Evolutionary conservation across 352 stramenopile species (phyloP), one percentile per base, ranked within the genome.

Genomic region (Globisporangium canariense): DNA sequence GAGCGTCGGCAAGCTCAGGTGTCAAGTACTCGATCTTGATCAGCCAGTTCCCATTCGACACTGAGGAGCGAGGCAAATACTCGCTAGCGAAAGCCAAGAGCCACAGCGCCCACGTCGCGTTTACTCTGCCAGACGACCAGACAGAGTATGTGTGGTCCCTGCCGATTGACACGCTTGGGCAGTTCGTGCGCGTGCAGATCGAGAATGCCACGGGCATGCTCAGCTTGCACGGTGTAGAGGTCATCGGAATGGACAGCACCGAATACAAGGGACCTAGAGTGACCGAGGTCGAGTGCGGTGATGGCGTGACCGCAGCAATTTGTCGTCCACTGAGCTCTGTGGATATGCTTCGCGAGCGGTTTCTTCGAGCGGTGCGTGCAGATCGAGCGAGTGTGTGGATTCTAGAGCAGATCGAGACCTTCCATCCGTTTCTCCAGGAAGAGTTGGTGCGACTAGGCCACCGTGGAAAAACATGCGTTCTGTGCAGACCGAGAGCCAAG

Each of bases 341-440:
- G 18, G 75, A 78, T 0, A 69, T 78, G 41, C 28, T 92, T 54
- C 76, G 75, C 20, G 80, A 89, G 28, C 80, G 74, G 4, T 91
- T 83, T 34, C 64, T 76, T 40, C 81, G 81, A 18, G 81, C 81
- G 7, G 60, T 86, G 9, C 76, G 81, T 32, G 79, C 78, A 11
- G 79, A 94, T 47, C 69, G 69, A 3, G 73, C 71, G 1, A 78
- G 55, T 68, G 22, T 80, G 8, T 76, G 65, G 59, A 66, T 90
- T 2, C 62, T 94, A 2, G 43, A 83, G 45, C 83, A 94, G 53
- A 64, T 91, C 30, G 81, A 87, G 45, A 89, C 83, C 3, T 93
- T 85, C 58, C 83, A 90, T 32, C 62, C 76, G 54, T 90, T 81
- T 58, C 36, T 76, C 0, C 34, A 60, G 0, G 62, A 64, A 36